phyloP scores from a whole-genome alignment of 257 asterid genomes.

The Solanum sitiens region DNA sequence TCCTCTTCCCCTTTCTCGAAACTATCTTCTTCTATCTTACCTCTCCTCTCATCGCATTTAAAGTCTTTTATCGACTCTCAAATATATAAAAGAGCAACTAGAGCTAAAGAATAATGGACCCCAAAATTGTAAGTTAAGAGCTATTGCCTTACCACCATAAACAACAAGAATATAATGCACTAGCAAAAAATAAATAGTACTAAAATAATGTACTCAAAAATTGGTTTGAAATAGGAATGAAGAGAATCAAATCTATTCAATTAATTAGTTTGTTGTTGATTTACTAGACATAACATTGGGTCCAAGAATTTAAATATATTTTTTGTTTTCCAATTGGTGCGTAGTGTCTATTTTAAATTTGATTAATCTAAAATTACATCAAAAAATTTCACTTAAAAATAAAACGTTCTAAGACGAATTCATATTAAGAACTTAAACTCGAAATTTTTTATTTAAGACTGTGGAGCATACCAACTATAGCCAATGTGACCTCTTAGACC shows the following conservation, averaged over 20 bases:
- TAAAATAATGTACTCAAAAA: background rate
- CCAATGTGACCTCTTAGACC: background rate
- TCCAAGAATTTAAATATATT: background rate
- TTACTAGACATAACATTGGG: background rate
- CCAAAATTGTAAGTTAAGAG: background rate
- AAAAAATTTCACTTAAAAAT: background rate
- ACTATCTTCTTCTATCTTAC: background rate
- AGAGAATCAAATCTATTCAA: background rate
- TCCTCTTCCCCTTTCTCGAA: background rate
- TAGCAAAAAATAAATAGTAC: background rate
- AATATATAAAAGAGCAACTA: background rate
- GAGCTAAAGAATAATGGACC: background rate
- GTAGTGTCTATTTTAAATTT: rapidly evolving
- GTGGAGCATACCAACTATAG: background rate
- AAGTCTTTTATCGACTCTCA: background rate
- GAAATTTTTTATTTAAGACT: no score
- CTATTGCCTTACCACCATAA: background rate
- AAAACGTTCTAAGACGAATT: background rate
- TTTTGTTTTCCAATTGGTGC: background rate
- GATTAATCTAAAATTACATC: background rate
- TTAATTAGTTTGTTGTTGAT: background rate
- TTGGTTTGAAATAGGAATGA: background rate
- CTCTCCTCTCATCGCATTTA: background rate
- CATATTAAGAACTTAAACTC: no score
- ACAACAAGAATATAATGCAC: background rate